Evolutionary conservation across 208 protist genomes (phyloP), one percentile per base, ranked within the genome.

Genomic region (Trypanosomatidae sp.): DNA sequence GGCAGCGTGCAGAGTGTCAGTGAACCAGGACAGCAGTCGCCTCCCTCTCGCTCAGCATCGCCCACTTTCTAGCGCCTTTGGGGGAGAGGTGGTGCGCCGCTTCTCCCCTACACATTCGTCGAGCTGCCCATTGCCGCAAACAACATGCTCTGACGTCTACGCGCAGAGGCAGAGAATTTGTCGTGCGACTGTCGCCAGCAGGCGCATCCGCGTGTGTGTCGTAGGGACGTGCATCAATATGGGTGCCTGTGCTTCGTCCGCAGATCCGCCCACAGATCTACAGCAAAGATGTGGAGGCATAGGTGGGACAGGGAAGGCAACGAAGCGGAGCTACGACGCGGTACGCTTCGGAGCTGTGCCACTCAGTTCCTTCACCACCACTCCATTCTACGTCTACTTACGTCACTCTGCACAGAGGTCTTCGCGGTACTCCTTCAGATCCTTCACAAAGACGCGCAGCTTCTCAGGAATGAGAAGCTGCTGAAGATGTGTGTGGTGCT

Each of bases 401-500:
- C 3, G 0, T 58, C 59, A 55, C 17, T 66, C 70, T 19, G 62
- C 69, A 25, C 74, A 71, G 30, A 71, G 69, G 71, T 84, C 80
- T 46, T 77, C 62, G 52, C 80, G 80, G 65, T 84, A 78, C 6
- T 69, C 60, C 9, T 71, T 60, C 56, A 81, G 66, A 19, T 78
- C 49, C 39, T 62, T 65, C 12, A 84, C 30, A 39, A 84, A 84
- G 17, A 53, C 19, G 12, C 69, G 46, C 36, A 81, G 71, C 69
- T 78, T 75, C 36, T 74, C 66, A 39, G 71, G 69, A 12, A 59
- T 65, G 60, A 83, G 67, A 8, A 89, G 66, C 72, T 75, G 71
- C 41, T 71, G 56, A 53, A 86, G 71, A 55, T 80, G 77, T 6
- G 78, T 81, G 41, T 84, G 70, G 62, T 89, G 84, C 71, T 84